Evolutionary conservation across 768 basidiomycete species (phyloP), one percentile per base, ranked within the genome.

Genomic region (Collybia nuda): DNA sequence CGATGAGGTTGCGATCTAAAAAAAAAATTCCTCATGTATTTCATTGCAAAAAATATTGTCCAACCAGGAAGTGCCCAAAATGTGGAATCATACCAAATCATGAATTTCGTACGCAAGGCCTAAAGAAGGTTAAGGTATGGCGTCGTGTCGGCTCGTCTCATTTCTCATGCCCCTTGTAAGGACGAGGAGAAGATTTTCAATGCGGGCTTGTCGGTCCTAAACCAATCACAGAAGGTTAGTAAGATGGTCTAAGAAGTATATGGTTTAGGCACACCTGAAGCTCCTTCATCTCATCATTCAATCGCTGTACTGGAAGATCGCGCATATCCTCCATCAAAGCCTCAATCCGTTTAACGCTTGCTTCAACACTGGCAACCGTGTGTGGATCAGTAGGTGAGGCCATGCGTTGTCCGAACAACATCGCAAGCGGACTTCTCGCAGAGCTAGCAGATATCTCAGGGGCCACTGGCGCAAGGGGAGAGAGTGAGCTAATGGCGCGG

Each of bases 261-360:
- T 42, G 32, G 19, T 15, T 44, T 18, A 9, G 38, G 66, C 75
- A 42, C 40, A 87, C 88, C 77, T 88, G 87, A 23, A 92, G 66
- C 62, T 92, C 90, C 62, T 84, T 89, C 80, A 93, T 86, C 65
- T 93, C 89, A 2, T 86, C 85, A 65, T 81, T 86, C 32, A 93
- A 68, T 54, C 68, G 77, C 29, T 79, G 75, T 17, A 90, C 79
- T 6, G 90, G 88, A 54, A 89, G 55, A 38, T 79, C 75, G 24
- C 76, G 75, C 40, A 87, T 76, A 44, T 83, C 81, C 40, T 88
- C 85, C 51, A 90, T 59, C 50, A 88, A 59, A 19, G 68, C 64
- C 64, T 91, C 87, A 36, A 91, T 63, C 50, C 76, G 74, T 56
- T 69, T 79, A 44, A 84, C 51, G 24, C 72, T 77, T 5, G 70